Evolutionary conservation across 768 basidiomycete species (phyloP).

Genomic region (Phylloporus scabripes): DNA sequence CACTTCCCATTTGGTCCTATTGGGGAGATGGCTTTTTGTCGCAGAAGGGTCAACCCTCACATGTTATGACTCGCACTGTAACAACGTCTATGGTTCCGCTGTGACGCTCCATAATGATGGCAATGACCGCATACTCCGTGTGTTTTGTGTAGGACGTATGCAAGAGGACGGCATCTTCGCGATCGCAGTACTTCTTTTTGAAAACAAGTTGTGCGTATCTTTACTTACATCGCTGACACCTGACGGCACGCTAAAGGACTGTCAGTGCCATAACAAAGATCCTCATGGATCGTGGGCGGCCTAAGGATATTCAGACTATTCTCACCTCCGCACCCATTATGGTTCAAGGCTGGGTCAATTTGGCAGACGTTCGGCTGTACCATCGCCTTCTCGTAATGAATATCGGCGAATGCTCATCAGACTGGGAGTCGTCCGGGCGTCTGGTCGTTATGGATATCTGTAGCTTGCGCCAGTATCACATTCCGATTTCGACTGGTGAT

Average conservation of each 20-base stretch:
- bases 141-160: background rate
- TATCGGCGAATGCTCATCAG: slow-evolving; percentile 1
- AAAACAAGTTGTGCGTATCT: background rate
- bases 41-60: slow-evolving; percentile 5
- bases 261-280: slow-evolving; percentile 4
- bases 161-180: slow-evolving; percentile 4
- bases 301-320: background rate
- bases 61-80: slow-evolving; percentile 9
- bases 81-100: background rate
- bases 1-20: slow-evolving; percentile 1
- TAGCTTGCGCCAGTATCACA: slow-evolving; percentile 5
- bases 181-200: slow-evolving; percentile 5
- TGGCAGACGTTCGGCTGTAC: slow-evolving; percentile 3
- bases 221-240: background rate
- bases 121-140: background rate
- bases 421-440: background rate
- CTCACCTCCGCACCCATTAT: background rate
- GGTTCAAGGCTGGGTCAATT: background rate
- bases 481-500: background rate
- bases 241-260: background rate
- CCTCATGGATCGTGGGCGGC: background rate
- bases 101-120: background rate
- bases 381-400: slow-evolving; percentile 8
- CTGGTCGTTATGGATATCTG: slow-evolving; percentile 3
- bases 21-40: slow-evolving; percentile 9